Conservation (phyloP, 2,329 filamentous ascomycete species). For the Pyrenochaeta sp. region DNA sequence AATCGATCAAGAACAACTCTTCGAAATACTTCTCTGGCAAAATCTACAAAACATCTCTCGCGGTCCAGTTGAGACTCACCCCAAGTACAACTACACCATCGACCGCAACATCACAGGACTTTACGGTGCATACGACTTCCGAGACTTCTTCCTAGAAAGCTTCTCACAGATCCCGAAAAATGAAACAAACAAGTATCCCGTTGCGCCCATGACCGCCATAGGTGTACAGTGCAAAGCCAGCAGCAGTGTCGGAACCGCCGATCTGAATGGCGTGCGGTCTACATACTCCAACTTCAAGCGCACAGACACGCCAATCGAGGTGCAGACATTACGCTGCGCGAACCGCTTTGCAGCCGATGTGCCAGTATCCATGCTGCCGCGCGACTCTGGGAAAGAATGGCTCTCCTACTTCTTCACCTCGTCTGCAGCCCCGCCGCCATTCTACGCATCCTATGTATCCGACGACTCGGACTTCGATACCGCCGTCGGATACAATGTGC, state of each 20-base stretch:
- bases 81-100: neutral
- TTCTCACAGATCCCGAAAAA: neutral
- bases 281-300: conserved; percentile 14
- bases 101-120: conserved; percentile 4
- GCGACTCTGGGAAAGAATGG: neutral
- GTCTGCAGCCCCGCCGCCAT: conserved; percentile 2
- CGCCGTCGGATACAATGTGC: neutral
- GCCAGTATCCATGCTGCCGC: neutral
- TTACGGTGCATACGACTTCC: neutral
- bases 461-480: conserved; percentile 3
- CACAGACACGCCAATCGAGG: conserved; percentile 10
- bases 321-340: neutral
- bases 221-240: conserved; percentile 11
- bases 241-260: conserved; percentile 15
- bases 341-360: neutral
- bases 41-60: neutral
- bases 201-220: conserved; percentile 9
- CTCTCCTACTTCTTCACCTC: conserved; percentile 7
- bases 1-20: conserved; percentile 2
- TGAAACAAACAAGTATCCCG: neutral
- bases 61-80: too few relatives aligned
- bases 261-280: conserved; percentile 10
- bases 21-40: conserved; percentile 7
- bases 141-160: too few relatives aligned
- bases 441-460: neutral